Evolutionary conservation across 208 protist species (phyloP), one percentile per base, ranked within the genome.

Genomic region (Strigomonas culicis): DNA sequence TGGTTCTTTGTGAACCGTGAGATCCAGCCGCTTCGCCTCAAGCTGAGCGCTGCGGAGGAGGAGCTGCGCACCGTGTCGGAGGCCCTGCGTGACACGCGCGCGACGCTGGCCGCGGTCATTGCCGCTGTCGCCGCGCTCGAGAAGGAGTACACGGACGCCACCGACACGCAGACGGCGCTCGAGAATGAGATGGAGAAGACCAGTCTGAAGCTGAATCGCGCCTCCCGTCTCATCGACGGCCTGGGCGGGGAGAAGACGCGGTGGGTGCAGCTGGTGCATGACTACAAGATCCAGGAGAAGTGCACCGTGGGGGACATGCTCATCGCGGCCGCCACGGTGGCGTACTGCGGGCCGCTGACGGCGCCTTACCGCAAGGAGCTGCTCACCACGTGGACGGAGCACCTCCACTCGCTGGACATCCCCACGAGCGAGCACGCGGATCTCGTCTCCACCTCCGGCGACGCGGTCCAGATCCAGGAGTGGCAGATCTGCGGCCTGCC

Each of bases 311-410:
- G 98, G 32, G 98, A 99, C 79, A 95, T 98, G 75, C 62, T 98
- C n/a, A 69, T 99, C 1, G 92, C 96, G 2, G 90, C 97, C 13
- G 97, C 93, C 4, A 88, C 89, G 15, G 90, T 99, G 36, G 94
- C 96, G 11, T 99, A 99, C 81, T 93, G 97, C 69, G 97, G 98
- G 19, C 92, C 97, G 10, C 97, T 99, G 60, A 99, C 97, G 3
- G 79, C 77, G 4, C 75, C 80, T 19, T 99, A 97, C 75, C 92
- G 98, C 47, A 80, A 81, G 41, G 74, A 88, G 49, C 74, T 98
- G 22, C 74, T 89, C 7, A 74, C 64, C 21, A 57, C 63, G 63
- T 99, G 98, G 97, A 80, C 70, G 50, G 73, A 44, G 36, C 74
- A 88, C 44, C 84, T 99, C 36, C 68, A 56, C 11, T 55, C 59